Evolutionary conservation across 306 rosid species (phyloP).

Genomic region (Gastrolobium bilobum): DNA sequence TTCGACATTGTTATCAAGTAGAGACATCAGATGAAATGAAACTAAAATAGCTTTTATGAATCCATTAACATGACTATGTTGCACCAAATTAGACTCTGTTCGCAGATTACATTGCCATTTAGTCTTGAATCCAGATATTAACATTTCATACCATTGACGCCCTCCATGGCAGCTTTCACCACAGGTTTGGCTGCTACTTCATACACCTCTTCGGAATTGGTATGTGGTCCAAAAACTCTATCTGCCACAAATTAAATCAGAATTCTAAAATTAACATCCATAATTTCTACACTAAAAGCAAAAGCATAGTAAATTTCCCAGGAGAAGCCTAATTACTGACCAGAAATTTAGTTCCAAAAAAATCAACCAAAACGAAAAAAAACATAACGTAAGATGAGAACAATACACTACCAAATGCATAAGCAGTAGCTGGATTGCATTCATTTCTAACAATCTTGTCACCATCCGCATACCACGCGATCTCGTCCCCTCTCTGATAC

Average conservation of each 20-base stretch:
- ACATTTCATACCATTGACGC: slow-evolving; percentile 79
- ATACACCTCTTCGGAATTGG: slow-evolving; percentile 85
- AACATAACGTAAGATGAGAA: slow-evolving; percentile 1
- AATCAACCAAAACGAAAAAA: slow-evolving; percentile 31
- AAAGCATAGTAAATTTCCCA: slow-evolving; percentile 29
- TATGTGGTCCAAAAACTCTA: slow-evolving; percentile 93
- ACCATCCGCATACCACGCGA: slow-evolving; percentile 97
- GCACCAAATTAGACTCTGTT: slow-evolving; percentile 32
- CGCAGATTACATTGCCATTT: slow-evolving; percentile 15
- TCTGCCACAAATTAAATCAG: slow-evolving; percentile 67
- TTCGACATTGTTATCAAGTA: slow-evolving; percentile 11
- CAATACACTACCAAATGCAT: slow-evolving; percentile 88
- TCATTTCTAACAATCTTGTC: slow-evolving; percentile 92
- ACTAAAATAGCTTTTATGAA: slow-evolving; percentile 12
- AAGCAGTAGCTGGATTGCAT: slow-evolving; percentile 90
- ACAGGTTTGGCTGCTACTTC: slow-evolving; percentile 98
- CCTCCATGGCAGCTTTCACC: slow-evolving; percentile 98
- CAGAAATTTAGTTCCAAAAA: slow-evolving; percentile 2
- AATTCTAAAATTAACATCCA: slow-evolving; percentile 50
- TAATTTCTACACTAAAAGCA: slow-evolving; percentile 32
- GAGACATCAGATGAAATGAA: neutral
- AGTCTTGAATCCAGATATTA: slow-evolving; percentile 21
- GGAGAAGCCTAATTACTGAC: slow-evolving; percentile 19
- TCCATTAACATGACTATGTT: slow-evolving; percentile 12
- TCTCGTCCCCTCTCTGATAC: slow-evolving; percentile 92